Percentiles rank a stretch among this genome's conserved stretches.
phyloP scores from a whole-genome alignment of 148 eudicot species.

The Camellia lanceoleosa region DNA sequence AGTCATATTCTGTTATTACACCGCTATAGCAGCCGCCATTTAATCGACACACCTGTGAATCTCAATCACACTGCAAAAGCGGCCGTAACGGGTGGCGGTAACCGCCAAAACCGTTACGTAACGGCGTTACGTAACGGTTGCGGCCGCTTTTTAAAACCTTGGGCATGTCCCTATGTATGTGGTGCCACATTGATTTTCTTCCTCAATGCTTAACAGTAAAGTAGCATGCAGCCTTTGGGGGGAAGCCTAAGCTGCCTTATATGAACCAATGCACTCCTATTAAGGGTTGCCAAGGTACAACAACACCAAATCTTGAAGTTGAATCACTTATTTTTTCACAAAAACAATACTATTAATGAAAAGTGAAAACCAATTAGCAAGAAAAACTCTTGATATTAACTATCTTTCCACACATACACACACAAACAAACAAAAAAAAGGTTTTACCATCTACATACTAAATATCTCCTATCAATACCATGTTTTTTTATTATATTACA shows the following conservation, averaged over 20 bases:
- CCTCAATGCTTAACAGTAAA: conserved; percentile 8
- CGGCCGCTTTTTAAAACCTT: too few species aligned
- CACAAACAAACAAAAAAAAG: too few species aligned
- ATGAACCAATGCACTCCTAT: not conserved
- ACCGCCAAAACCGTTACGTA: too few species aligned
- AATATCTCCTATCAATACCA: not conserved
- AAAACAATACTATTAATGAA: not conserved
- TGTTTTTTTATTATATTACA: not conserved
- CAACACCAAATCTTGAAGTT: not conserved
- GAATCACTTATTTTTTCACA: not conserved
- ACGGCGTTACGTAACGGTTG: too few species aligned
- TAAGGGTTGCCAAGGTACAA: not conserved
- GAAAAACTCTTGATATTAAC: not conserved
- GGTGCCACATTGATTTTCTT: not conserved
- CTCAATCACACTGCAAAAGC: too few species aligned
- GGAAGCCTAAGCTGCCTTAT: not conserved
- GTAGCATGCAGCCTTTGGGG: not conserved
- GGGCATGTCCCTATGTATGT: not conserved
- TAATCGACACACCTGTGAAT: too few species aligned
- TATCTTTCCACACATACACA: not conserved
- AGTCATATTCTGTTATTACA: too few species aligned
- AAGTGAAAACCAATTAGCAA: not conserved
- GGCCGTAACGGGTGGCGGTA: too few species aligned
- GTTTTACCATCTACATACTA: too few species aligned
- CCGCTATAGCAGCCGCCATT: too few species aligned